Base-by-base conservation (phyloP, 2,329 filamentous ascomycete genomes). In the Scedosporium apiospermum region DNA sequence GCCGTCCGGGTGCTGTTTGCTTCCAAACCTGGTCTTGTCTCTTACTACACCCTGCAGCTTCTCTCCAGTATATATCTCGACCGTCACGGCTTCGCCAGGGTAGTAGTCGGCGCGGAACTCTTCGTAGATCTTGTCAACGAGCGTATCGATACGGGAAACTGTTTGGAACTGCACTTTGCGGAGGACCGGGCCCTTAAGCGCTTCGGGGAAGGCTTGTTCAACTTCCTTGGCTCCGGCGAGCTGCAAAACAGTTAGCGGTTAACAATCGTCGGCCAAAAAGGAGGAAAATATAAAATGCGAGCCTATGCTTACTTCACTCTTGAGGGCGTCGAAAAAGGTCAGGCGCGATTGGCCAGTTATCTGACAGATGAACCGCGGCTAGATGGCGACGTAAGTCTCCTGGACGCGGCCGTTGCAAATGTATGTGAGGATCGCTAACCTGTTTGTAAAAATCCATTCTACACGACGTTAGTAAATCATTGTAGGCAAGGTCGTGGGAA, bases 381-480 rank as follows among this genome's bases (percentile, higher is more conserved):
- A 68, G 53, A 58, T 34, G 68, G 64, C 6, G 55, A 49, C 12
- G 61, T 62, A 16, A 62, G 61, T 63, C 26, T 41, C 7, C 18
- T 12, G 62, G 57, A 58, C 60, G 62, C 27, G n/a, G 26, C 16
- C 14, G 38, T 27, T 27, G 23, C 16, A 46, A 21, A 34, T n/a
- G 27, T 12, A 23, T 51, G 27, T 38, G 12, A n/a, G 18, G 30
- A 27, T 4, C 53, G 21, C 62, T n/a, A 60, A 90, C 90, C 84
- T 96, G 91, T 68, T 89, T 92, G 73, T 96, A 96, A 72, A 96
- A 97, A 73, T 97, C 93, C 82, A 93, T 88, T 64, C 91, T 96
- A 68, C 30, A 34, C 55, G 61, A 67, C 65, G 72, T 77, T 71
- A 78, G 75, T 61, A 26, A 18, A 10, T 44, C 9, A 18, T 9